These are phyloP conservation scores for Retiboletus flavoniger DNA, from an alignment of 1,284 basidiomycete species.

Conservation along the genomic window DNA sequence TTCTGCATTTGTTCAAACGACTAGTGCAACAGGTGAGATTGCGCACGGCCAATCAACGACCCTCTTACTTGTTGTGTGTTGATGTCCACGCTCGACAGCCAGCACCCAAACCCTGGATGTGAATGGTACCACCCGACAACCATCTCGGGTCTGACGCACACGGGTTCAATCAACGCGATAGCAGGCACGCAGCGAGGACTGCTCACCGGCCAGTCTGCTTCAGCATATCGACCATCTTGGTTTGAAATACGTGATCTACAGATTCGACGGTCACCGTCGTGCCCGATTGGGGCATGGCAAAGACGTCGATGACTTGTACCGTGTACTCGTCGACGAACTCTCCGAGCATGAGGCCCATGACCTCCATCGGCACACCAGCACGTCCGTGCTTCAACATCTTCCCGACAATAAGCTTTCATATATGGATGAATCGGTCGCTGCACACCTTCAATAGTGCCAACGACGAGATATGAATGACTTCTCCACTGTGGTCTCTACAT, in stretches of 20 bases:
- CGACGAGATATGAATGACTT: constrained; percentile 95
- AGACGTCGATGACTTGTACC: constrained; percentile 96
- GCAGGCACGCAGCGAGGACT: background rate
- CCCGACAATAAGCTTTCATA: constrained; percentile 5
- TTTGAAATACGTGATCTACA: constrained; percentile 99
- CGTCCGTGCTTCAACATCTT: constrained; percentile 99
- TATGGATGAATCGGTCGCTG: background rate
- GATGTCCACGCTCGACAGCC: constrained; percentile 98
- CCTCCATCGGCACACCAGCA: constrained; percentile 99
- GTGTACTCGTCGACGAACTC: constrained; percentile 99
- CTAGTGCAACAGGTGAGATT: constrained; percentile 42
- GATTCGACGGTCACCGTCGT: constrained; percentile 99
- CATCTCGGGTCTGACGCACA: constrained; percentile 79
- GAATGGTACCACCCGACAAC: constrained; percentile 99
- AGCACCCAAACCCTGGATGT: constrained; percentile 99
- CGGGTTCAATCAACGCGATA: constrained; percentile 4
- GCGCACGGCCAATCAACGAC: constrained; percentile 6
- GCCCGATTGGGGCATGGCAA: constrained; percentile 99
- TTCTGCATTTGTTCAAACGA: constrained; percentile 96
- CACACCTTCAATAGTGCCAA: constrained; percentile 87
- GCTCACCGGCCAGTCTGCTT: constrained; percentile 94
- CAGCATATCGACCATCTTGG: constrained; percentile 98
- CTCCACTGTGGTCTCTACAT: constrained; percentile 62
- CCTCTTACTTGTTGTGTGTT: constrained; percentile 91
- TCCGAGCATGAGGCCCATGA: constrained; percentile 99